Evolutionary conservation across 1,139 yeast genomes (phyloP).

Genomic region (Yamadazyma conglobata): DNA sequence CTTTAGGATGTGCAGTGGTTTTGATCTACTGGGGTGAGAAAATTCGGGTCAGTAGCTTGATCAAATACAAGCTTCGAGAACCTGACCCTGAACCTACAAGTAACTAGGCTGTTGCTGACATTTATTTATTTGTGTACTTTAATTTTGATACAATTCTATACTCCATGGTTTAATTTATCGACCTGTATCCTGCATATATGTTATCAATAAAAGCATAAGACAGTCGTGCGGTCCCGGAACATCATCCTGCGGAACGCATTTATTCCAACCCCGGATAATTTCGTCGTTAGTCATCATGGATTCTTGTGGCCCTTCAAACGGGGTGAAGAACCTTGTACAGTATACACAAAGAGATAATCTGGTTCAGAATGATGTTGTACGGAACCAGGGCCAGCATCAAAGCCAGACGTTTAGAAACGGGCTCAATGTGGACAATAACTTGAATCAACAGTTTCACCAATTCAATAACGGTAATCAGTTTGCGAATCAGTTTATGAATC

Average conservation of each 20-base stretch:
- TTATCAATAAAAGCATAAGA: no score
- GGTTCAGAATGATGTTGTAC: conserved; percentile 25
- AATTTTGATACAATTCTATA: no score
- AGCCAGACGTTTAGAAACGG: conserved; percentile 10
- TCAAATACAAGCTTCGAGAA: conserved; percentile 8
- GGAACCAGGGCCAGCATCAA: conserved; percentile 12
- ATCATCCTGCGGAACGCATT: not conserved
- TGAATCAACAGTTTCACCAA: conserved; percentile 36
- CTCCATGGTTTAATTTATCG: no score
- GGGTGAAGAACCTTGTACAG: conserved; percentile 30
- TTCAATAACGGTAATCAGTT: conserved; percentile 22
- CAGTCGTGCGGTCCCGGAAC: no score
- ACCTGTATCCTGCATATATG: no score
- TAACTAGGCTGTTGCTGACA: no score
- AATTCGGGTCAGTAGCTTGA: conserved; percentile 17
- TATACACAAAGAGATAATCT: conserved; percentile 33
- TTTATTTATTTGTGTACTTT: no score
- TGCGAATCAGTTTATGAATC: conserved; percentile 21
- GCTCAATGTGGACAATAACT: conserved; percentile 20
- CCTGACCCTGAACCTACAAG: no score
- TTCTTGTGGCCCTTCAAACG: conserved; percentile 39
- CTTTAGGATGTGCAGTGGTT: conserved; percentile 19
- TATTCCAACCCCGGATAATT: conserved; percentile 1
- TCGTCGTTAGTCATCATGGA: conserved; percentile 24
- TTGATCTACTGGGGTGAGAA: conserved; percentile 22